These are phyloP conservation scores for Mycena vulgaris DNA, from an alignment of 768 basidiomycete genomes.

Conservation along the genomic window DNA sequence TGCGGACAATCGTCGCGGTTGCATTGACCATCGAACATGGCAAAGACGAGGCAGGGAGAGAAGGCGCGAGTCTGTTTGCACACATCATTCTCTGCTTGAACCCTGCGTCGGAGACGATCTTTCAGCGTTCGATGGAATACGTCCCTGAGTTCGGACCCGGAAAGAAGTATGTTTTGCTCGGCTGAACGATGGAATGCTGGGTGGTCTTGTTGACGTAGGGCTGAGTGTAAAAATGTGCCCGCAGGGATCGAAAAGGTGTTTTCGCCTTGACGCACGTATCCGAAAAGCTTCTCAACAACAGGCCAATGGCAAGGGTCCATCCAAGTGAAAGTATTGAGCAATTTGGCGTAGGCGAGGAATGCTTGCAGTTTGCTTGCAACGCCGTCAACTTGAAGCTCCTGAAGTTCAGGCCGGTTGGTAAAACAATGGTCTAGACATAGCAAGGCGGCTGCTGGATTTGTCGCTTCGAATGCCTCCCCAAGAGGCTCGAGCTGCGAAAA, in stretches of 20 bases:
- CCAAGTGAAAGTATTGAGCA: constrained; percentile 21
- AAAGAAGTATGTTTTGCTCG: constrained; percentile 30
- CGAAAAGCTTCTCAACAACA: constrained; percentile 26
- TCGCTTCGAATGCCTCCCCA: constrained; percentile 47
- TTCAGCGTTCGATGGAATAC: constrained; percentile 45
- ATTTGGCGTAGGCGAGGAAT: constrained; percentile 54
- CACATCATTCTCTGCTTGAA: constrained; percentile 51
- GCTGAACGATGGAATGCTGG: constrained; percentile 4
- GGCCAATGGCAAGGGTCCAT: constrained; percentile 25
- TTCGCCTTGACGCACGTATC: constrained; percentile 21
- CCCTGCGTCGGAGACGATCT: constrained; percentile 43
- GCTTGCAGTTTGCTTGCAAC: constrained; percentile 48
- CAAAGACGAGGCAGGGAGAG: constrained; percentile 56
- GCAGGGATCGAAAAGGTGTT: constrained; percentile 35
- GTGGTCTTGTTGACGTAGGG: constrained; percentile 4
- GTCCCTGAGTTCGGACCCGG: constrained; percentile 40
- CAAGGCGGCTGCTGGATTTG: constrained; percentile 52
- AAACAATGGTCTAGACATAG: constrained; percentile 63
- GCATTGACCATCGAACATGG: constrained; percentile 50
- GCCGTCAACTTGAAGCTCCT: constrained; percentile 41
- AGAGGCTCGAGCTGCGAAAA: constrained; percentile 48
- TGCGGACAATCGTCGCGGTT: constrained; percentile 49
- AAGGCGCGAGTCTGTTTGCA: constrained; percentile 52
- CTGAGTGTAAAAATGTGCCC: constrained; percentile 27
- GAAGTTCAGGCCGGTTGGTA: constrained; percentile 43